Conservation (phyloP, 2,329 filamentous ascomycete species). For the Neopestalotiopsis clavispora region DNA sequence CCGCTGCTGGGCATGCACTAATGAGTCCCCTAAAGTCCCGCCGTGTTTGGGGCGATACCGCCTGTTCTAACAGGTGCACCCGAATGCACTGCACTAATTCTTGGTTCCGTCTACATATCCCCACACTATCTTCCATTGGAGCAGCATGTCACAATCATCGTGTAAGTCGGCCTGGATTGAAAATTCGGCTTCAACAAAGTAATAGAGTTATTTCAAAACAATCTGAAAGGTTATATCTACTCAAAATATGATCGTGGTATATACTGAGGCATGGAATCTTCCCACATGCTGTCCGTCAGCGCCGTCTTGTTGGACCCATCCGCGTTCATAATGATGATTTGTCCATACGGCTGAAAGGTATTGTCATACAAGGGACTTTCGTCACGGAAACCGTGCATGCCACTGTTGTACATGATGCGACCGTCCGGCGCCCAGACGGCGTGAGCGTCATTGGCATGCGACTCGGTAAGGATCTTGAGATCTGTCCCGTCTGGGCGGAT, state of each 20-base stretch:
- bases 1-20: too few relatives aligned
- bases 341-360: slow-evolving; percentile 30
- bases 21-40: too few relatives aligned
- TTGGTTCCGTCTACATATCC: too few relatives aligned
- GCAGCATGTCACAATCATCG: too few relatives aligned
- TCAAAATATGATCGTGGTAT: slow-evolving; percentile 12
- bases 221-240: too few relatives aligned
- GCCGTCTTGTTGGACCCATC: slow-evolving; percentile 40
- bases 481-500: slow-evolving; percentile 45
- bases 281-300: slow-evolving; percentile 37
- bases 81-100: too few relatives aligned
- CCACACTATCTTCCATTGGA: too few relatives aligned
- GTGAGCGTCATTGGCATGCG: slow-evolving; percentile 47
- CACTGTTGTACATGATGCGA: slow-evolving; percentile 44
- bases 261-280: slow-evolving; percentile 36
- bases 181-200: too few relatives aligned
- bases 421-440: slow-evolving; percentile 48
- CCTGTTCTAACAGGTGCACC: too few relatives aligned
- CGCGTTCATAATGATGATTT: slow-evolving; percentile 48
- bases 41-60: too few relatives aligned
- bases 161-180: too few relatives aligned
- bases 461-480: slow-evolving; percentile 37
- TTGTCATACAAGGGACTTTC: slow-evolving; percentile 45
- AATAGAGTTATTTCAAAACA: too few relatives aligned
- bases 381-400: slow-evolving; percentile 48